Base-by-base conservation (phyloP, 306 rosid genomes). In the Quercus rubra region DNA sequence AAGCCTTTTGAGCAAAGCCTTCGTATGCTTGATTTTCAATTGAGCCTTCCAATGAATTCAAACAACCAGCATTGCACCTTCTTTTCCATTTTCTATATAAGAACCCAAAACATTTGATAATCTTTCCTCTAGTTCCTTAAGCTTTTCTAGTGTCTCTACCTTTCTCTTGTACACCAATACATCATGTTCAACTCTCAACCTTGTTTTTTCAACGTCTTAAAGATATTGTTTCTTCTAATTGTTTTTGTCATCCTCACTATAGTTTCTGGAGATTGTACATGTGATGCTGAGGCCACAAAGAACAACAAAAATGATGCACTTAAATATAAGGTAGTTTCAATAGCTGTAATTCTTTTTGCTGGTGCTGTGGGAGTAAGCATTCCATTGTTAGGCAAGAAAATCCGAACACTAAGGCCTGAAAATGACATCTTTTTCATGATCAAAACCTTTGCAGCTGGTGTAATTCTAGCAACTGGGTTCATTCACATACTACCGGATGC, bases 391-490 rank as follows among this genome's bases (percentile, higher is more conserved):
- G 85, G 92, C 86, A 85, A 85, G 84, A 89, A 35, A 76, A 80
- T 92, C 46, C 94, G 88, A 33, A 6, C 72, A 1, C 71, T 91
- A 3, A 78, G 71, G 2, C 96, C 94, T 3, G 80, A 89, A 77
- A 81, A 80, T 2, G 87, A 89, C 75, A 76, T 84, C 0, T 89
- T 93, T 69, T 89, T 88, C 91, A 74, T 84, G 83, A 79, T 91
- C 25, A 93, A 87, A 62, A 94, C 94, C 8, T 93, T 91, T 12
- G 96, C 97, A 3, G 96, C 96, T 0, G 96, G 96, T 13, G 85
- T 93, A 1, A 93, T 93, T 73, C 83, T 89, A 2, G 86, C 90
- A 0, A 93, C 96, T 0, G 91, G 88, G 33, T 93, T 93, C 75
- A 57, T 93, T 13, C 97, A 93, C 79, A 91, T 93, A 74, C 84